Evolutionary conservation across 306 rosid species (phyloP).

Genomic region (Hippophae tibetana): DNA sequence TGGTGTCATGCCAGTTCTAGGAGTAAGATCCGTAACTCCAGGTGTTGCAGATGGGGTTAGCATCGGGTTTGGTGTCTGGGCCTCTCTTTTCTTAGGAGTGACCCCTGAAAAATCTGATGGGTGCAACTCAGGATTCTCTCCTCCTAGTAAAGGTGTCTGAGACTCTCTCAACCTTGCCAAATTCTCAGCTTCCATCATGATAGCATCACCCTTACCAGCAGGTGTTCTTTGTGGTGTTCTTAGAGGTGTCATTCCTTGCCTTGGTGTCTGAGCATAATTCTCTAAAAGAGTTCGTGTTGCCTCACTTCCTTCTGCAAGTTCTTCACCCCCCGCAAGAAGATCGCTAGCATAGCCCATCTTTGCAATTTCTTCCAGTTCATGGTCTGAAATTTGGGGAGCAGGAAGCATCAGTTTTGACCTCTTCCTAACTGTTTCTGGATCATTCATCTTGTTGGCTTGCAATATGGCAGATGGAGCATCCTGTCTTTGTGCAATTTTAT

Average conservation of each 20-base stretch:
- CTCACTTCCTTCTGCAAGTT: slow-evolving; percentile 60
- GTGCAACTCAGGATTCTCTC: slow-evolving; percentile 87
- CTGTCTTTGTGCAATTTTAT: slow-evolving; percentile 80
- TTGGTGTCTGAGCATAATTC: slow-evolving; percentile 78
- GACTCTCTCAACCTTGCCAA: slow-evolving; percentile 92
- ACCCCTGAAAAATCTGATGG: slow-evolving; percentile 97
- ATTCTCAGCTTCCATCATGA: slow-evolving; percentile 96
- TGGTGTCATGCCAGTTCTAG: slow-evolving; percentile 77
- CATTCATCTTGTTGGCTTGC: slow-evolving; percentile 87
- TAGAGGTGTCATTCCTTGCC: slow-evolving; percentile 65
- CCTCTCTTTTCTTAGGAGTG: slow-evolving; percentile 78
- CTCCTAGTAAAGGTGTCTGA: slow-evolving; percentile 91
- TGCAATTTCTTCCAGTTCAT: slow-evolving; percentile 89
- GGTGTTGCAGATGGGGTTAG: slow-evolving; percentile 91
- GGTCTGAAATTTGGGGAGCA: slow-evolving; percentile 87
- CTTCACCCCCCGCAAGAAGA: slow-evolving; percentile 65
- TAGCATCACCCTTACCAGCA: slow-evolving; percentile 81
- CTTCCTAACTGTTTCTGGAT: slow-evolving; percentile 86
- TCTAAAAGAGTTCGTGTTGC: slow-evolving; percentile 85
- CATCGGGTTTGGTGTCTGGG: slow-evolving; percentile 75
- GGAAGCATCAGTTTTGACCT: slow-evolving; percentile 94
- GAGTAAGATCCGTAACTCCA: slow-evolving; percentile 67
- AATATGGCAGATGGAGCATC: slow-evolving; percentile 89
- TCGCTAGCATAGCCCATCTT: slow-evolving; percentile 93
- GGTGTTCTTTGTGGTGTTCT: slow-evolving; percentile 95